Evolutionary conservation across 805 yeast genomes (phyloP).

Genomic region (Geotrichum ghanense): DNA sequence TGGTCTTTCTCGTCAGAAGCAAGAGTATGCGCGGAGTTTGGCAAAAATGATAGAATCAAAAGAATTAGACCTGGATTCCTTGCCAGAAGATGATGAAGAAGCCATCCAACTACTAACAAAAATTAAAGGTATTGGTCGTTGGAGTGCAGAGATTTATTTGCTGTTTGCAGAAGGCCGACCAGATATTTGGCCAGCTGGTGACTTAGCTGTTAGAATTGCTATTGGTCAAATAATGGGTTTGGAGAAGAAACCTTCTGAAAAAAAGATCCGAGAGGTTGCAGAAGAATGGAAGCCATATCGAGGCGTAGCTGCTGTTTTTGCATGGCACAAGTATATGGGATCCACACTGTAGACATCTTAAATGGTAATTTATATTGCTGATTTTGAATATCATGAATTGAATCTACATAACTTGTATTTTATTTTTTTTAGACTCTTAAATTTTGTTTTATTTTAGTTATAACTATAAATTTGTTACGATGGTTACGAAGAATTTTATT

Average conservation of each 20-base stretch:
- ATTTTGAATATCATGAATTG: no score
- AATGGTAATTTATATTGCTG: no score
- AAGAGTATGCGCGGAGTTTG: conserved; percentile 58
- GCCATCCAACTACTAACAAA: conserved; percentile 22
- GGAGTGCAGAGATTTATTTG: conserved; percentile 88
- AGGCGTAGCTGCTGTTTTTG: not conserved
- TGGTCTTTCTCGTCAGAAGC: conserved; percentile 64
- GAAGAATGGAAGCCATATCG: conserved; percentile 1
- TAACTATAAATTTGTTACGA: no score
- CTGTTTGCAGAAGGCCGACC: conserved; percentile 53
- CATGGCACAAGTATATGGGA: not conserved
- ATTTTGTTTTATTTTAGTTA: no score
- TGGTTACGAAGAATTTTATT: no score
- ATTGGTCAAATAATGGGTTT: not conserved
- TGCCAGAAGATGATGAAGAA: conserved; percentile 21
- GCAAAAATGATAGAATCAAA: conserved; percentile 21
- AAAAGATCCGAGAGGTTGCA: not conserved
- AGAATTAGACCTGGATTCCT: conserved; percentile 18
- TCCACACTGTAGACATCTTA: no score
- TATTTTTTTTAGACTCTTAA: no score
- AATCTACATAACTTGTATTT: no score
- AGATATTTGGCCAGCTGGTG: conserved; percentile 68
- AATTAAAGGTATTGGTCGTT: conserved; percentile 31
- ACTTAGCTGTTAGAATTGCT: conserved; percentile 30
- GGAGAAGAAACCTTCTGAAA: not conserved